Percentiles rank a stretch among this genome's conserved stretches.
These are phyloP conservation scores for Coprinopsis strossmayeri DNA, from an alignment of 768 basidiomycete genomes.

Conservation along the genomic window DNA sequence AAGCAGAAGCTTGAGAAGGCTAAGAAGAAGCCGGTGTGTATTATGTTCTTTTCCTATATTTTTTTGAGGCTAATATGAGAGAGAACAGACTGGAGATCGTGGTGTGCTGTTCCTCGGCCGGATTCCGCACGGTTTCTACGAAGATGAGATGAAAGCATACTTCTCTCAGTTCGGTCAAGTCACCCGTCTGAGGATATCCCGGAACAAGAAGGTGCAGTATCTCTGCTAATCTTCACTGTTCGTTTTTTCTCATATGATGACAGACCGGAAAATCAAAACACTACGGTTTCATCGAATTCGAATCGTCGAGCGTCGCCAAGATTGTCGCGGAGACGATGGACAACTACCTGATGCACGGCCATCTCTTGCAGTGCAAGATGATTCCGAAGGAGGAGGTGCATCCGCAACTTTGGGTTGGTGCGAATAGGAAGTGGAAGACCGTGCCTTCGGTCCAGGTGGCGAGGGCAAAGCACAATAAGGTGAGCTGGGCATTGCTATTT, in stretches of 20 bases:
- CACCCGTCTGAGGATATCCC: slow-evolving; percentile 80
- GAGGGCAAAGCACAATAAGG: slow-evolving; percentile 78
- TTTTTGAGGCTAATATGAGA: slow-evolving; percentile 7
- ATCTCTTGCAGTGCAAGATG: slow-evolving; percentile 86
- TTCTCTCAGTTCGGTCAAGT: slow-evolving; percentile 94
- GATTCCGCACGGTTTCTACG: slow-evolving; percentile 96
- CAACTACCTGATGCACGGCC: slow-evolving; percentile 94
- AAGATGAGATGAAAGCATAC: slow-evolving; percentile 88
- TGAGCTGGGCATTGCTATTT: slow-evolving; percentile 20
- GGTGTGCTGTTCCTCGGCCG: slow-evolving; percentile 89
- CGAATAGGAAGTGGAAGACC: slow-evolving; percentile 83
- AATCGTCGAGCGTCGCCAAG: slow-evolving; percentile 80
- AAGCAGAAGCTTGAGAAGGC: slow-evolving; percentile 57
- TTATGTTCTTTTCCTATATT: background rate
- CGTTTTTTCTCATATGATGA: slow-evolving; percentile 5
- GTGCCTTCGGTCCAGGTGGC: slow-evolving; percentile 71
- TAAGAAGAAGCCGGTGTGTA: slow-evolving; percentile 58
- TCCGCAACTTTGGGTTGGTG: slow-evolving; percentile 94
- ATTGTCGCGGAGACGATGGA: slow-evolving; percentile 99
- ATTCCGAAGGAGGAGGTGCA: slow-evolving; percentile 89
- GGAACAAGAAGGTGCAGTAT: slow-evolving; percentile 77
- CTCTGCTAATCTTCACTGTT: background rate
- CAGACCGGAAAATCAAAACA: slow-evolving; percentile 96
- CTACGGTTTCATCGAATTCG: slow-evolving; percentile 95
- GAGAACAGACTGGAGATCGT: slow-evolving; percentile 44